Evolutionary conservation across 345 rosid species (phyloP).

Genomic region (Euphorbia pulcherrima): DNA sequence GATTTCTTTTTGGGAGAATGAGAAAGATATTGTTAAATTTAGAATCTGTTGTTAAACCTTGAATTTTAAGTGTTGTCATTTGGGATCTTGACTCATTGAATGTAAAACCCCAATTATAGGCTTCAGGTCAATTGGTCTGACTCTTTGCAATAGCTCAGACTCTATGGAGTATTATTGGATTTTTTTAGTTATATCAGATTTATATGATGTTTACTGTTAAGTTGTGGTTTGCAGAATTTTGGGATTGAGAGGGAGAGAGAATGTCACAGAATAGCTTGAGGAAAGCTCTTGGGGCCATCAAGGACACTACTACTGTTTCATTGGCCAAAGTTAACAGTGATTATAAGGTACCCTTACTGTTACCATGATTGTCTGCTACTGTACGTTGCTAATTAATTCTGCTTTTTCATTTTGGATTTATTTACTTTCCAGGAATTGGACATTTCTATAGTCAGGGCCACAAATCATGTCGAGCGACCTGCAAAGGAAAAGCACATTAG

Average conservation of each 20-base stretch:
- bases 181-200: neutral
- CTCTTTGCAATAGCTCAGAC: neutral
- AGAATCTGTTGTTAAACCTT: neutral
- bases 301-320: conserved; percentile 94
- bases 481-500: conserved; percentile 83
- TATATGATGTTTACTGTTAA: conserved; percentile 17
- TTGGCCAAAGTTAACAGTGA: conserved; percentile 97
- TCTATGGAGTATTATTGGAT: neutral
- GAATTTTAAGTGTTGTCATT: neutral
- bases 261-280: conserved; percentile 90
- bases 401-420: neutral
- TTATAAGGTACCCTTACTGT: conserved; percentile 57
- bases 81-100: conserved; percentile 23
- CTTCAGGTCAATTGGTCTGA: conserved; percentile 3
- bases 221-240: conserved; percentile 30
- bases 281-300: conserved; percentile 92
- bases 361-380: neutral
- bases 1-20: neutral
- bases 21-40: neutral
- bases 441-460: conserved; percentile 90
- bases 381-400: neutral
- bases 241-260: conserved; percentile 37
- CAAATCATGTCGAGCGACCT: conserved; percentile 89
- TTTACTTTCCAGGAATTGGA: conserved; percentile 71
- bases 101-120: conserved; percentile 5